Evolutionary conservation across 1,139 yeast genomes (phyloP).

Genomic region (Arxiozyma telluris): DNA sequence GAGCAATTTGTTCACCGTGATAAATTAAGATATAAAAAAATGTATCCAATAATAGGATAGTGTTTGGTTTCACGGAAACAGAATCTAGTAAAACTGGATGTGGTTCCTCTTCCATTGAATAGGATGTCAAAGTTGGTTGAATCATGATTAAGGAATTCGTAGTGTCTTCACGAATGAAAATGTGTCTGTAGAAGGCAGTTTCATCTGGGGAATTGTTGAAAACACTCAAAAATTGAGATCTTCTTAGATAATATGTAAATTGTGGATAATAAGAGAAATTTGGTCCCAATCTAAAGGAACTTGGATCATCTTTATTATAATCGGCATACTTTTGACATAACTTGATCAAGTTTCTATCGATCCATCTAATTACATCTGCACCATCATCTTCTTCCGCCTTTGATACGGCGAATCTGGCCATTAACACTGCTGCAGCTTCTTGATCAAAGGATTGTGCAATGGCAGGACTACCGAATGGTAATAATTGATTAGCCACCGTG

Average conservation of each 20-base stretch:
- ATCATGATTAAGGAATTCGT: constrained; percentile 93
- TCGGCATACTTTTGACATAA: constrained; percentile 84
- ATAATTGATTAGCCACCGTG: constrained; percentile 64
- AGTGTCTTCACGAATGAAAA: constrained; percentile 82
- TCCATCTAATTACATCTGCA: constrained; percentile 71
- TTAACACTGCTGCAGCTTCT: constrained; percentile 95
- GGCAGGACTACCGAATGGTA: constrained; percentile 41
- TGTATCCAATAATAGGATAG: constrained; percentile 80
- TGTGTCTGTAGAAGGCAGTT: constrained; percentile 94
- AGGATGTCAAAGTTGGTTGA: constrained; percentile 89
- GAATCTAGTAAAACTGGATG: constrained; percentile 93
- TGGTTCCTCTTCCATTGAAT: constrained; percentile 77
- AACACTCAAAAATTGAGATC: constrained; percentile 93
- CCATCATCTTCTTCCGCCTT: constrained; percentile 76
- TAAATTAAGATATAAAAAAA: constrained; percentile 92
- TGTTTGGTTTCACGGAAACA: constrained; percentile 82
- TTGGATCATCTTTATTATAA: constrained; percentile 66
- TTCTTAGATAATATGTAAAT: constrained; percentile 88
- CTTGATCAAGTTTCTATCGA: constrained; percentile 76
- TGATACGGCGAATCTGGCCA: constrained; percentile 88
- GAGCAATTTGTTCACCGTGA: constrained; percentile 91
- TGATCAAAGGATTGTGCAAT: constrained; percentile 78
- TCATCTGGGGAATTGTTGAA: constrained; percentile 98
- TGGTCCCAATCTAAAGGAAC: constrained; percentile 68
- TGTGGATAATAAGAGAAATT: constrained; percentile 86